Evolutionary conservation across 2,329 filamentous ascomycete species (phyloP).

Genomic region (Pseudopithomyces maydicus): DNA sequence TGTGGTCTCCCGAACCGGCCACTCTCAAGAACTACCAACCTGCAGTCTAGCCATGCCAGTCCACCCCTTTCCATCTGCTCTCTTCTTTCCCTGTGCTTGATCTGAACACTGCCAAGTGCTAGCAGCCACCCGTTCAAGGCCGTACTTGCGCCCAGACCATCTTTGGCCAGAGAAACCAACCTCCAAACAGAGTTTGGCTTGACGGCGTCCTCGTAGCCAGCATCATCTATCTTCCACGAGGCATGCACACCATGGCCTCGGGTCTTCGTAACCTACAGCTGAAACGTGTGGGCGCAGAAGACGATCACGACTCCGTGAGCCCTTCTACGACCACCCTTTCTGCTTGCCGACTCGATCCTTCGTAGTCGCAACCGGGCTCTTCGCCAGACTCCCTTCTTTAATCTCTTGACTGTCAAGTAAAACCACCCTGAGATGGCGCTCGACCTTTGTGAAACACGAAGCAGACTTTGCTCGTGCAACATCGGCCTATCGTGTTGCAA

Average conservation of each 20-base stretch:
- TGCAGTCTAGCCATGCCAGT: constrained; percentile 14
- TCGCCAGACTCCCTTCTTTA: not conserved
- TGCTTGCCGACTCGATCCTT: constrained; percentile 3
- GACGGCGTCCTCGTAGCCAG: constrained; percentile 11
- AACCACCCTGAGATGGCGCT: not conserved
- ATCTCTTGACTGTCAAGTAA: not conserved
- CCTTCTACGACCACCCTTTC: constrained; percentile 14
- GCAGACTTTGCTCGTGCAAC: constrained; percentile 25
- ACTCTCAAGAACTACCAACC: constrained; percentile 20
- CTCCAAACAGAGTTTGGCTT: constrained; percentile 12
- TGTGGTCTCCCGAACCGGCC: constrained; percentile 33
- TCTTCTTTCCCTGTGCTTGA: too few relatives aligned
- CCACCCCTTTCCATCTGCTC: not conserved
- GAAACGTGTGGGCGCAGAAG: constrained; percentile 30
- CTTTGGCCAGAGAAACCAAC: constrained; percentile 6
- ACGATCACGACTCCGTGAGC: constrained; percentile 8
- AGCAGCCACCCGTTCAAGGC: constrained; percentile 10
- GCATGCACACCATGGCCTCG: constrained; percentile 31
- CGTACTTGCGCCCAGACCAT: constrained; percentile 4
- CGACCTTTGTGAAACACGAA: constrained; percentile 8
- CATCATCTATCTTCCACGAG: constrained; percentile 21
- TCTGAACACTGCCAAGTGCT: not conserved
- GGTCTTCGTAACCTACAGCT: constrained; percentile 30
- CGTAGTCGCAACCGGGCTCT: not conserved
- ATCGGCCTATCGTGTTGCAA: constrained; percentile 20